Conservation (phyloP, 371 early-diverging fungal species). For the Zychaea mexicana region DNA sequence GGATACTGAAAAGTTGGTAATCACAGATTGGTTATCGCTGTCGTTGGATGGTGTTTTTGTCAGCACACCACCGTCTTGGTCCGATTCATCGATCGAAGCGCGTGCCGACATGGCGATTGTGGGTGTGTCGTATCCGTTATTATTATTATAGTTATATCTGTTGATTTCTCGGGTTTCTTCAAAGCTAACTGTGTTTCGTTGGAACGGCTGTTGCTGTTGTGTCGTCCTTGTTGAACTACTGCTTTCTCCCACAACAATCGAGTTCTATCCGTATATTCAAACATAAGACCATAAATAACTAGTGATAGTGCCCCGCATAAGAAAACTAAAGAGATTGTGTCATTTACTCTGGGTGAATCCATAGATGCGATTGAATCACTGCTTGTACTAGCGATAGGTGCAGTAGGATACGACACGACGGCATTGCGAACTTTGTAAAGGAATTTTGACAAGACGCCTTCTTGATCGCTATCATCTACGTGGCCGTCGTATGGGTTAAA, state of each 20-base stretch:
- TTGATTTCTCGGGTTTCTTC: background rate
- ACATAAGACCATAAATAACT: background rate
- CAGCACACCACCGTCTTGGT: conserved; percentile 21
- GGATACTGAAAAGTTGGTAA: conserved; percentile 56
- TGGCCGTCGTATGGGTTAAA: conserved; percentile 42
- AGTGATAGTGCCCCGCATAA: background rate
- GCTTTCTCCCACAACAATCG: background rate
- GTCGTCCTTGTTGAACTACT: background rate
- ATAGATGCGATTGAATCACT: background rate
- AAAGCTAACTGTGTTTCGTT: background rate
- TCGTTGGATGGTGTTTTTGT: conserved; percentile 46
- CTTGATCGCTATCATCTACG: conserved; percentile 52
- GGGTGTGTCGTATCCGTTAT: background rate
- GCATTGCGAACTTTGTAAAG: conserved; percentile 61
- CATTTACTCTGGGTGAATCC: background rate
- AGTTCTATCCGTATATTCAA: background rate
- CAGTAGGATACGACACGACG: conserved; percentile 25
- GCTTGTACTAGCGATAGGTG: conserved; percentile 7
- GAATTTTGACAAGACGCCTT: conserved; percentile 59
- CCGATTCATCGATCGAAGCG: conserved; percentile 2
- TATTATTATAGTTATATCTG: background rate
- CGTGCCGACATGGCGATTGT: background rate
- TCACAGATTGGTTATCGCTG: conserved; percentile 58
- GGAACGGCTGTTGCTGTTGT: background rate
- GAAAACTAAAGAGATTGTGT: background rate